These are phyloP conservation scores for Geranium rotundifolium DNA, from an alignment of 345 rosid species.

Conservation along the genomic window DNA sequence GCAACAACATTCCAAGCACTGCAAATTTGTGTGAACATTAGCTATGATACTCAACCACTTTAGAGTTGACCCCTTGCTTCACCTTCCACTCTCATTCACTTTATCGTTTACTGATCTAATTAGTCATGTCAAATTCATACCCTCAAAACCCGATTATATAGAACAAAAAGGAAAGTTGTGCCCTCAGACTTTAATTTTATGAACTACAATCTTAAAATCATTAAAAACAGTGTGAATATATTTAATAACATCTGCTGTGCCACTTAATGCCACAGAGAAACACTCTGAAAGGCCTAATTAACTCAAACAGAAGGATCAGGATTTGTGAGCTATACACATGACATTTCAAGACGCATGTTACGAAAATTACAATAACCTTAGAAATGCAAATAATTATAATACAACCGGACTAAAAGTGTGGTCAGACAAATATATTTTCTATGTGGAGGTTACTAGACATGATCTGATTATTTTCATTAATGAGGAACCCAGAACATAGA, in stretches of 20 bases:
- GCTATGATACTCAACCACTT: not conserved
- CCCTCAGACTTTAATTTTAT: not conserved
- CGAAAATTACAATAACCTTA: not conserved
- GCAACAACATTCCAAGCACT: not conserved
- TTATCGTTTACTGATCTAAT: not conserved
- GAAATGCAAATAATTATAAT: too few relatives aligned
- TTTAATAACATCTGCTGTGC: too few relatives aligned
- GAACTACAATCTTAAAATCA: not conserved
- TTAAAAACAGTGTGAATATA: not conserved
- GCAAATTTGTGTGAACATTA: not conserved
- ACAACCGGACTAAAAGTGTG: not conserved
- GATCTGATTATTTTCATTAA: not conserved
- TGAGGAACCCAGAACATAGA: constrained; percentile 4
- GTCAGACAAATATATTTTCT: too few relatives aligned
- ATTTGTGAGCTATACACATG: too few relatives aligned
- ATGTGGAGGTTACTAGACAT: not conserved
- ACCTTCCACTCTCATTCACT: not conserved
- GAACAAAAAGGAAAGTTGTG: not conserved
- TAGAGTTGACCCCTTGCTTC: not conserved
- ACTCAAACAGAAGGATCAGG: not conserved
- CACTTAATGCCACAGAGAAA: not conserved
- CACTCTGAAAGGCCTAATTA: not conserved
- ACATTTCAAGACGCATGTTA: too few relatives aligned
- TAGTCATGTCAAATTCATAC: not conserved
- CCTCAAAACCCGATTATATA: not conserved